phyloP scores from a whole-genome alignment of 2,329 filamentous ascomycete genomes.

The Emericellopsis cladophorae region DNA sequence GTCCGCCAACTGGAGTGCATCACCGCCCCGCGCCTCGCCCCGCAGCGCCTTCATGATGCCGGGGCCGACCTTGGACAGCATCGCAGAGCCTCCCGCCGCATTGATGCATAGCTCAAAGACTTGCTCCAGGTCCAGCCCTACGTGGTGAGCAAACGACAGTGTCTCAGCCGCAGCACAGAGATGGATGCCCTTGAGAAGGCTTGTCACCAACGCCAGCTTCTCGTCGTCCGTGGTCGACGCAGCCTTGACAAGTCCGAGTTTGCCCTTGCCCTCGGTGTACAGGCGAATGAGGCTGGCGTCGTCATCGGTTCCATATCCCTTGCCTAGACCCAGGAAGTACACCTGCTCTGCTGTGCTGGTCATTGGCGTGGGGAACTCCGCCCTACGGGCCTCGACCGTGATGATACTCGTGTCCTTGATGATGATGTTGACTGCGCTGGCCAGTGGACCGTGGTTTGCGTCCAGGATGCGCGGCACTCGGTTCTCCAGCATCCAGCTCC shows the following conservation, averaged over 20 bases:
- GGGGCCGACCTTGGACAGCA: conserved; percentile 22
- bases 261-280: conserved; percentile 24
- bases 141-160: conserved; percentile 24
- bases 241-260: conserved; percentile 14
- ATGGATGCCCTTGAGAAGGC: conserved; percentile 28
- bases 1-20: conserved; percentile 12
- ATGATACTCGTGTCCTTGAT: conserved; percentile 54
- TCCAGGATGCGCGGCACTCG: conserved; percentile 41
- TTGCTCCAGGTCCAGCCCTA: conserved; percentile 30
- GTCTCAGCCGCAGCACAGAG: conserved; percentile 29
- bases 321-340: conserved; percentile 45
- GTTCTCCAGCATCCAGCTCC: conserved; percentile 52
- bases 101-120: conserved; percentile 30
- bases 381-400: conserved; percentile 47
- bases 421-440: conserved; percentile 47
- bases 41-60: conserved; percentile 22
- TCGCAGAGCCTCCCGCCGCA: conserved; percentile 28
- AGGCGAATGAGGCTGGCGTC: conserved; percentile 29
- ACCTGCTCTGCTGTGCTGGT: conserved; percentile 51
- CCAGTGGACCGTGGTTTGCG: conserved; percentile 37
- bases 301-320: conserved; percentile 36
- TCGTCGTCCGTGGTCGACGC: conserved; percentile 16
- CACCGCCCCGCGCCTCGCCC: conserved; percentile 5
- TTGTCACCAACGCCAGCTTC: conserved; percentile 23
- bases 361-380: conserved; percentile 47